Evolutionary conservation across 2,329 filamentous ascomycete species (phyloP).

Genomic region (Endothia cerciana): DNA sequence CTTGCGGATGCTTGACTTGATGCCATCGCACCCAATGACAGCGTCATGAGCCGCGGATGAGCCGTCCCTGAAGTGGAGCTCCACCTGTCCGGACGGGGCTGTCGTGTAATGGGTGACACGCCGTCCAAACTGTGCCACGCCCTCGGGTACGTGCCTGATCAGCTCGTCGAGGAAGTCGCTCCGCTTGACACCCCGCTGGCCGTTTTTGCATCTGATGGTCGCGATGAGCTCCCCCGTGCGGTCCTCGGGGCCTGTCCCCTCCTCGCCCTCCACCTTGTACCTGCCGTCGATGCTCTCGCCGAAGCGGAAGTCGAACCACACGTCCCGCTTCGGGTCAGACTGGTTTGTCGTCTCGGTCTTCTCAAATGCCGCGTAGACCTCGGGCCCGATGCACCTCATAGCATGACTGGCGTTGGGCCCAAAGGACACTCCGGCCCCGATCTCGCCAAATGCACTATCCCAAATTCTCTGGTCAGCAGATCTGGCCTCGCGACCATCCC

Average conservation of each 20-base stretch:
- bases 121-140: constrained; percentile 28
- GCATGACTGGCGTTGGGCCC: constrained; percentile 49
- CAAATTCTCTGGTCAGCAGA: neutral
- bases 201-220: constrained; percentile 24
- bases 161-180: constrained; percentile 33
- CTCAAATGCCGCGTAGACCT: constrained; percentile 35
- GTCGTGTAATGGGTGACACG: constrained; percentile 26
- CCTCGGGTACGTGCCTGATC: constrained; percentile 29
- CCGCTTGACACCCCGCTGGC: constrained; percentile 35
- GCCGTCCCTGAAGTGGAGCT: constrained; percentile 27
- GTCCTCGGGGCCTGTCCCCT: constrained; percentile 18
- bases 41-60: constrained; percentile 27
- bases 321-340: constrained; percentile 30
- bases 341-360: constrained; percentile 36
- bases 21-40: constrained; percentile 36
- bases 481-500: neutral
- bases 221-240: constrained; percentile 27
- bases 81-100: constrained; percentile 10
- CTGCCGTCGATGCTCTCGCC: constrained; percentile 31
- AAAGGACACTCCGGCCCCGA: constrained; percentile 61
- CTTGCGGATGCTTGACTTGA: constrained; percentile 44
- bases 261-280: constrained; percentile 25
- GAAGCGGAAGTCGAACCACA: constrained; percentile 37
- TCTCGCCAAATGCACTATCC: constrained; percentile 52
- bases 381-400: constrained; percentile 34